Conservation (phyloP, 176 grass and related monocot species). For the Ensete ventricosum region DNA sequence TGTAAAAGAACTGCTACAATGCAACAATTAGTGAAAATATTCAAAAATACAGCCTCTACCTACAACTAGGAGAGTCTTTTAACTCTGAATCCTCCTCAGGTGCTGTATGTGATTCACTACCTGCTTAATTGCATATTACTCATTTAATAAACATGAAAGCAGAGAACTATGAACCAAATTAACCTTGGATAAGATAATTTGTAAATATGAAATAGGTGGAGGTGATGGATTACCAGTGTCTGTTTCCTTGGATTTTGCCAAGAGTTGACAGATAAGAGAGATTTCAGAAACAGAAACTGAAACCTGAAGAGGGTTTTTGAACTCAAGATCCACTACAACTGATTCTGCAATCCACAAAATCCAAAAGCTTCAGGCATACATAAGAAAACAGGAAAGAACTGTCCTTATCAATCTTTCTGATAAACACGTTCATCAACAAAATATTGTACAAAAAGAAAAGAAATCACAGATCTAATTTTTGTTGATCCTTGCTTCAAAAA, state of each 20-base stretch:
- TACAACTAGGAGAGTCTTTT: constrained; percentile 42
- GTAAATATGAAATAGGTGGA: not conserved
- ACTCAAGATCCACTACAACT: constrained; percentile 71
- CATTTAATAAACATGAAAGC: not conserved
- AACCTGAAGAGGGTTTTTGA: constrained; percentile 94
- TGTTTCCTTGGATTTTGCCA: constrained; percentile 47
- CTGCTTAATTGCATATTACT: constrained; percentile 30
- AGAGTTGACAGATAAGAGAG: constrained; percentile 79
- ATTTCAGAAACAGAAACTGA: constrained; percentile 68
- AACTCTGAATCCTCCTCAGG: constrained; percentile 30
- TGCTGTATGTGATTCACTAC: constrained; percentile 24
- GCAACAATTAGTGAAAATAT: not conserved
- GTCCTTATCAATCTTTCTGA: not conserved
- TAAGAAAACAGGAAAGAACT: not conserved
- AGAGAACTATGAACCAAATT: not conserved
- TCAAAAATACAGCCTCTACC: constrained; percentile 30
- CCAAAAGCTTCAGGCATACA: constrained; percentile 4
- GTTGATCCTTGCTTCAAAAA: not conserved
- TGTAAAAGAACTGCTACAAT: not conserved
- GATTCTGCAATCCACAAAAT: constrained; percentile 64
- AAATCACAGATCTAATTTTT: not conserved
- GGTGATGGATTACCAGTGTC: constrained; percentile 34
- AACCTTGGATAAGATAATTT: not conserved
- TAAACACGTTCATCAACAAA: not conserved
- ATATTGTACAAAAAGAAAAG: not conserved